phyloP scores from a whole-genome alignment of 257 asterid species.

The Petunia secreta region DNA sequence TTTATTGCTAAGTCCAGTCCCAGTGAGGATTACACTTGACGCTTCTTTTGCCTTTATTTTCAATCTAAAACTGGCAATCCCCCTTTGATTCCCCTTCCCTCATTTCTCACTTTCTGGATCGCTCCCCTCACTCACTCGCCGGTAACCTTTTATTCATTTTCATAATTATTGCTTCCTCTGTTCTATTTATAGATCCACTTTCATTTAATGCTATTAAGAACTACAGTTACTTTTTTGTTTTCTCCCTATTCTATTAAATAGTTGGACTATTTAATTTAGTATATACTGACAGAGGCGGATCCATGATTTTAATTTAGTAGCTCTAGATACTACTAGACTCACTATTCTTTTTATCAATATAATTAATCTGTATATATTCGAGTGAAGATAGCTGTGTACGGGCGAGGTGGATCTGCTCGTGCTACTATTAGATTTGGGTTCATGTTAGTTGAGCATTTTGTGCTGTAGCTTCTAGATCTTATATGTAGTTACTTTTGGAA shows the following conservation, averaged over 20 bases:
- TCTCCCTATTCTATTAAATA: background rate
- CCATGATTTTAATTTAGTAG: slow-evolving; percentile 4
- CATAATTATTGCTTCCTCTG: background rate
- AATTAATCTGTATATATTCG: background rate
- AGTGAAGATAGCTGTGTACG: background rate
- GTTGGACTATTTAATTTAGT: background rate
- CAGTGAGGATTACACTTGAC: slow-evolving; percentile 20
- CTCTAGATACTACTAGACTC: background rate
- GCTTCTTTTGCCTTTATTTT: background rate
- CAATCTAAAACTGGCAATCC: background rate
- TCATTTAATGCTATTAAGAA: background rate
- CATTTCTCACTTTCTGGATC: slow-evolving; percentile 21
- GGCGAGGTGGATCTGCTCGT: slow-evolving; percentile 1
- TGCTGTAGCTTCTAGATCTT: background rate
- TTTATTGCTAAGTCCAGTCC: slow-evolving; percentile 1
- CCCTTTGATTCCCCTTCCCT: slow-evolving; percentile 1
- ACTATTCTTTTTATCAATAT: background rate
- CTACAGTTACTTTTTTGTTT: background rate
- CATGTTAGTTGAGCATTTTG: background rate
- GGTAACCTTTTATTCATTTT: slow-evolving; percentile 3
- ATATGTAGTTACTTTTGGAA: slow-evolving; percentile 1
- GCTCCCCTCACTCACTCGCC: background rate
- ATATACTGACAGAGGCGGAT: background rate
- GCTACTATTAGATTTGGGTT: slow-evolving; percentile 9
- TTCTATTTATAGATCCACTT: slow-evolving; percentile 14